Evolutionary conservation across 495 filamentous ascomycete genomes (phyloP).

Genomic region (Thozetella sp.): DNA sequence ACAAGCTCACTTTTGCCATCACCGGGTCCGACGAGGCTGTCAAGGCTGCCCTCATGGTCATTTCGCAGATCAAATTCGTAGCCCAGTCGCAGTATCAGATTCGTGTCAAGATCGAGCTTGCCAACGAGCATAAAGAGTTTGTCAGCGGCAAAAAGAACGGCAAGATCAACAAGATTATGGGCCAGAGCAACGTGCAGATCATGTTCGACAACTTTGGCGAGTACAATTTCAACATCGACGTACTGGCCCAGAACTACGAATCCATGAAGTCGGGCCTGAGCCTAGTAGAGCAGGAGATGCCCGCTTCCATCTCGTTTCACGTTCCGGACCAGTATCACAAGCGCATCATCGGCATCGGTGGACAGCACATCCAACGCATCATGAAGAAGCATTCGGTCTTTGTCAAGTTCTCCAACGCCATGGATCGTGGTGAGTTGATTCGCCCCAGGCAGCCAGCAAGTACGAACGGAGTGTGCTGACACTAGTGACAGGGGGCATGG

Average conservation of each 20-base stretch:
- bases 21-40: constrained; percentile 94
- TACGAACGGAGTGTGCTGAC: constrained; percentile 16
- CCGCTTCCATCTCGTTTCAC: constrained; percentile 97
- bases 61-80: constrained; percentile 89
- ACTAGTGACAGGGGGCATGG: constrained; percentile 65
- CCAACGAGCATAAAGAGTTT: constrained; percentile 99
- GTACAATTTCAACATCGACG: constrained; percentile 99
- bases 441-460: background rate
- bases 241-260: constrained; percentile 87
- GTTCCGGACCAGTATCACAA: constrained; percentile 99
- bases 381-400: constrained; percentile 99
- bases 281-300: constrained; percentile 98
- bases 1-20: constrained; percentile 90
- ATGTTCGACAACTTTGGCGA: constrained; percentile 99
- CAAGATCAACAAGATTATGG: constrained; percentile 99
- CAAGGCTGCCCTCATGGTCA: constrained; percentile 88
- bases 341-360: constrained; percentile 97
- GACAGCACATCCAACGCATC: constrained; percentile 98
- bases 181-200: constrained; percentile 96
- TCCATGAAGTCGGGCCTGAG: constrained; percentile 88
- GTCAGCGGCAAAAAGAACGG: constrained; percentile 99
- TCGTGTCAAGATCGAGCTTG: constrained; percentile 95
- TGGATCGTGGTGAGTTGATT: constrained; percentile 71
- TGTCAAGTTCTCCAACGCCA: constrained; percentile 99
- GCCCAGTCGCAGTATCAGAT: constrained; percentile 87